A percentile compares a stretch with the other conserved stretches of the same genome.
phyloP scores from a whole-genome alignment of 768 basidiomycete species.

The Royoungia palumana region DNA sequence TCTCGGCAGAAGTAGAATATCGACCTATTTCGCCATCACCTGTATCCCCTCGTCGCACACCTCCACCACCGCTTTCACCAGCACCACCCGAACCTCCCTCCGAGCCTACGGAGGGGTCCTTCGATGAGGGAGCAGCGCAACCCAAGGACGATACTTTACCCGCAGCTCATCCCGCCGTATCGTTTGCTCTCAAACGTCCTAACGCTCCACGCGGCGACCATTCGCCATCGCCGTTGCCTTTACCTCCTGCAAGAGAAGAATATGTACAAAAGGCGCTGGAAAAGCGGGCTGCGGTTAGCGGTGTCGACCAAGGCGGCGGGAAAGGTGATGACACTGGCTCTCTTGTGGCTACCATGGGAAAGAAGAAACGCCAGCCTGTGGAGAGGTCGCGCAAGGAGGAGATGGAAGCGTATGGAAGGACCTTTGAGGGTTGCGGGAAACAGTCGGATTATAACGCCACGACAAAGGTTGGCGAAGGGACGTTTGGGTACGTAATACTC shows the following conservation, averaged over 20 bases:
- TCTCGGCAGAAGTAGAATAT: constrained; percentile 15
- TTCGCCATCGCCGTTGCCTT: constrained; percentile 42
- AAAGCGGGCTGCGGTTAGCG: constrained; percentile 14
- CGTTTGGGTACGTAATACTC: constrained; percentile 76
- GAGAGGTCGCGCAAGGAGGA: constrained; percentile 64
- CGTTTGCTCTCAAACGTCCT: constrained; percentile 44
- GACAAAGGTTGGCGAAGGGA: constrained; percentile 92
- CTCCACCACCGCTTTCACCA: constrained; percentile 24
- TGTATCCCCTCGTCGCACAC: constrained; percentile 21
- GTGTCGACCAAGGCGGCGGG: constrained; percentile 7
- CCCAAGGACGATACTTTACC: constrained; percentile 35
- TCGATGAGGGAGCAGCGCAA: constrained; percentile 2
- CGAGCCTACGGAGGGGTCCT: constrained; percentile 34
- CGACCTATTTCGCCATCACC: constrained; percentile 22
- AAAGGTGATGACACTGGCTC: constrained; percentile 1
- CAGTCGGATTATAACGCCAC: constrained; percentile 77
- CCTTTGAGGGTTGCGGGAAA: constrained; percentile 65
- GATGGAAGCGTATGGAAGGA: constrained; percentile 59
- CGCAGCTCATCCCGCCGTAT: constrained; percentile 36
- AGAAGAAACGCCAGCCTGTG: constrained; percentile 41
- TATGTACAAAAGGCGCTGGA: constrained; percentile 26
- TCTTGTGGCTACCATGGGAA: constrained; percentile 1
- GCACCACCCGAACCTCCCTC: constrained; percentile 31
- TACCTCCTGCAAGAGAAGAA: constrained; percentile 30
- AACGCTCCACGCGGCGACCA: constrained; percentile 44